Percentiles rank a stretch among this genome's conserved stretches.
Evolutionary conservation across 1,139 yeast genomes (phyloP).

Genomic region (Debaryomycetaceae sp.): DNA sequence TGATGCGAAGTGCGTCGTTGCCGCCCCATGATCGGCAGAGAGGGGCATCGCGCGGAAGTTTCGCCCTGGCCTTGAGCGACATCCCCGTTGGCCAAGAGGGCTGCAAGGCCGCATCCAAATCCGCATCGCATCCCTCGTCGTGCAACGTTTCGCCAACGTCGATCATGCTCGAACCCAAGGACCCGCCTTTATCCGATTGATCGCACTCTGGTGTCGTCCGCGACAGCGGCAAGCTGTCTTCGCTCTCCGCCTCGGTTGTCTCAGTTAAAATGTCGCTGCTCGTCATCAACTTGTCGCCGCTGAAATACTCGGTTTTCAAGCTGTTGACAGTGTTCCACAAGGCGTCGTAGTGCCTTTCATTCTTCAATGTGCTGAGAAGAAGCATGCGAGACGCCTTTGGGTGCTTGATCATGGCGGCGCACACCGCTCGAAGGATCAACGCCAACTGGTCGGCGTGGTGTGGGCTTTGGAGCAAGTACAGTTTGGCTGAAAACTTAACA

Average conservation of each 20-base stretch:
- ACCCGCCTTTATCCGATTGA: too few species aligned
- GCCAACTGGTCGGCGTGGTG: conserved; percentile 58
- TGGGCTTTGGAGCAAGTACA: conserved; percentile 39
- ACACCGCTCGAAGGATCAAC: conserved; percentile 48
- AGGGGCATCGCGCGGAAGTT: conserved; percentile 48
- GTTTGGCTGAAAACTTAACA: conserved; percentile 35
- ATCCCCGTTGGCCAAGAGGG: conserved; percentile 64
- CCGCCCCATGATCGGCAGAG: conserved; percentile 61
- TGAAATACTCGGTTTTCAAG: conserved; percentile 24
- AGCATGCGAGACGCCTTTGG: conserved; percentile 53
- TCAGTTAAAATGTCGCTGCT: too few species aligned
- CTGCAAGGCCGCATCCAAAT: too few species aligned
- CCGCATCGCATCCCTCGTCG: too few species aligned
- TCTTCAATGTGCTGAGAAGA: conserved; percentile 48
- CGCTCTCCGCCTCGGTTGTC: too few species aligned
- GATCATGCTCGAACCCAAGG: too few species aligned
- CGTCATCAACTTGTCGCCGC: conserved; percentile 16
- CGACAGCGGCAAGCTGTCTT: too few species aligned
- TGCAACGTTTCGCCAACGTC: too few species aligned
- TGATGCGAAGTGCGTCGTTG: conserved; percentile 40
- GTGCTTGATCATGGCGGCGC: conserved; percentile 45
- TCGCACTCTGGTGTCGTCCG: too few species aligned
- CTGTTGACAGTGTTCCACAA: conserved; percentile 29
- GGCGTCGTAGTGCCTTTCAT: conserved; percentile 35
- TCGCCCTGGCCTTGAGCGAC: conserved; percentile 58